Evolutionary conservation across 768 basidiomycete species (phyloP), one percentile per base, ranked within the genome.

Genomic region (Fomitopsis serialis): DNA sequence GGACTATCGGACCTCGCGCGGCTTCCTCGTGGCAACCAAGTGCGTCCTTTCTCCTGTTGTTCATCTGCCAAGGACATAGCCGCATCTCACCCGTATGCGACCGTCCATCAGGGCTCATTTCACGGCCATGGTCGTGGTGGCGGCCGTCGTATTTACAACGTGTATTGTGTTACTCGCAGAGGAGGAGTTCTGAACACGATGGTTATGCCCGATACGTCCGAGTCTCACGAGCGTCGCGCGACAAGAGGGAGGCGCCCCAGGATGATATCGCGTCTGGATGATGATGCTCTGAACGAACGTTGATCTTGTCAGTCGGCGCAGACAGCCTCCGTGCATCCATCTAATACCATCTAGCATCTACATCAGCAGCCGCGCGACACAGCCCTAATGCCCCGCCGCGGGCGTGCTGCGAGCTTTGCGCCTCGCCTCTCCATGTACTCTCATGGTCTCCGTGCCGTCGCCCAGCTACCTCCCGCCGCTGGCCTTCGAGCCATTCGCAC

Each of bases 11-110:
- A 71, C 74, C 52, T 73, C 78, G 68, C 75, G 78, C 56, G 83
- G 84, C 1, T 87, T 89, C 63, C 64, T 87, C 36, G 70, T 68
- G 27, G 78, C 75, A 15, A 73, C 78, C 24, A 84, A 80, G 87
- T 76, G 56, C 63, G 70, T 83, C 37, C 44, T 49, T 60, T 45
- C 37, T 24, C 35, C 43, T 42, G 11, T 36, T 45, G 24, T 37
- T 37, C 27, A 21, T 48, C 37, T 40, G 37, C 19, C 37, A 40
- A 40, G 8, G 37, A 19, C 15, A 40, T 17, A 15, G 22, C 34
- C 29, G 21, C 50, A 53, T 45, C 56, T 54, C 6, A 15, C 15
- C 34, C 29, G 21, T 47, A 53, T 45, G 54, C 52, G 24, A 47
- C 45, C 48, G 42, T 32, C 24, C 8, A 29, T 17, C 45, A 70